Base-by-base conservation (phyloP, 306 rosid genomes). In the Lotus japonicus region DNA sequence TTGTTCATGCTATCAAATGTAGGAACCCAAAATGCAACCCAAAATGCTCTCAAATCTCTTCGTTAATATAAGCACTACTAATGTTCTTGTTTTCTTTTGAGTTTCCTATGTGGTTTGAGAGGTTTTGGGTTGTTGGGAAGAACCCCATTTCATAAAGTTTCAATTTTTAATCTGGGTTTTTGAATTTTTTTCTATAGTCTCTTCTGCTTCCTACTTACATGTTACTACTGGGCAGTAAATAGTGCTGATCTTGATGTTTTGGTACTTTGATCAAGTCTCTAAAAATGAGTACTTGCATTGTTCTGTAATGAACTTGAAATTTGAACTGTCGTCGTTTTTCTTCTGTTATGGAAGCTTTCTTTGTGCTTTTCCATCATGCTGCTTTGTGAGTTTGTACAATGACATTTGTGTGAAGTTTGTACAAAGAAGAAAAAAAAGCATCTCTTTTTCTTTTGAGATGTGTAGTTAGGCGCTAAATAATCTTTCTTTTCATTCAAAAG, bases 131-230 rank as follows among this genome's bases (percentile, higher is more conserved):
- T 48, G 7, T 66, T 50, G 5, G 46, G 42, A 45, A 52, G 7
- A 66, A 52, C 11, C 31, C 41, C 56, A 72, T 66, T 78, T 65
- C 6, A 13, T 65, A 58, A 43, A 16, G 52, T 51, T 17, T 51
- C 6, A 4, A 58, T 1, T 52, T 31, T 21, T 66, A 4, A 18
- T 12, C 16, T n/a, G 59, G 26, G 49, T 49, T 78, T 71, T 5
- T 18, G 10, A 1, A 1, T 17, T 8, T 50, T 17, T 51, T 45
- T 15, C 31, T 6, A 17, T 51, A 0, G 12, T 44, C 26, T 64
- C 28, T 26, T 28, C 7, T 23, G 6, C 9, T 52, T 5, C 49
- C 18, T 3, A 4, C 45, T 31, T 11, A 9, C 5, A 23, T n/a
- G n/a, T n/a, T n/a, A n/a, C n/a, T n/a, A n/a, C n/a, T n/a, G n/a